Base-by-base conservation (phyloP, 1,284 basidiomycete species). In the Tilletia horrida region DNA sequence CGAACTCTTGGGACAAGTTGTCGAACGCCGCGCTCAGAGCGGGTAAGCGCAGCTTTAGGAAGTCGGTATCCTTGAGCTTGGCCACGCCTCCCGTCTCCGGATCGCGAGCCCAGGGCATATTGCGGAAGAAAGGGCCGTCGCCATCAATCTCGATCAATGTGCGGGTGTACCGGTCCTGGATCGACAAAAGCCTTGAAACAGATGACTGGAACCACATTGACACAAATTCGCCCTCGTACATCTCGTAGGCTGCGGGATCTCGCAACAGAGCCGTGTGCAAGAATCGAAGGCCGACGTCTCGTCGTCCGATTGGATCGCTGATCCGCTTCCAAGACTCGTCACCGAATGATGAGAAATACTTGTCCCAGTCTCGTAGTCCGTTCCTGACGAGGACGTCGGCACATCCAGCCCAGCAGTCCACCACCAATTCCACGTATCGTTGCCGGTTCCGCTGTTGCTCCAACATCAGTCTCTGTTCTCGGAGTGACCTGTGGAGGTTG, bases 401-500 rank as follows among this genome's bases (percentile, higher is more conserved):
- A 74, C 90, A 92, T 8, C 88, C 87, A 2, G 90, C 85, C 91
- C 91, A 94, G 75, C 88, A 89, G 70, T 88, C 87, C 23, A 92
- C 85, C 83, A 91, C 87, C 45, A 84, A 78, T 71, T 88, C 86
- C 1, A 80, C 69, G 42, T 78, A 72, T 83, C 82, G 66, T 80
- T 81, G 55, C 68, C 76, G 73, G 76, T 75, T 71, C 7, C 75
- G 83, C 2, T 63, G 75, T 57, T 67, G 79, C 73, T 47, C 76
- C 27, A 59, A 18, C 27, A 59, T 16, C 55, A 68, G 55, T 74
- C 78, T 16, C 76, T 74, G 44, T 71, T 68, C 18, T 68, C 68
- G 21, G 71, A 66, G 16, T 71, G 68, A 21, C 78, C 67, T 6
- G 73, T 69, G 23, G 82, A 78, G 42, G 40, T 18, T 40, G 23